Conservation (phyloP, 176 grass and related monocot species). For the Oryza meyeriana region DNA sequence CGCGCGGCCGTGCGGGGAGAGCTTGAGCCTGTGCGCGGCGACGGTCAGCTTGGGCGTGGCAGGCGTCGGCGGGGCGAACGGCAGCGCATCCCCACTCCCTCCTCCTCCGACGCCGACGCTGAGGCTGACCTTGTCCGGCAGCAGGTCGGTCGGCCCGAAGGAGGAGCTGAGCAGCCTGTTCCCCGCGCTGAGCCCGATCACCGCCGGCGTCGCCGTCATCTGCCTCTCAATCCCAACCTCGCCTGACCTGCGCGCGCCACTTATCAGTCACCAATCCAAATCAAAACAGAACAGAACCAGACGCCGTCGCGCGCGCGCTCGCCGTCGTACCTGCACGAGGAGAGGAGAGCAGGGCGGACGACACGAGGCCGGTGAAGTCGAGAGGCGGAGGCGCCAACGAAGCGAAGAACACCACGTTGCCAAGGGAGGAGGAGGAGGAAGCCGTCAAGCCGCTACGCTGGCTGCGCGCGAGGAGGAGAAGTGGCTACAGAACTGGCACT, state of each 20-base stretch:
- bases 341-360: too few species aligned
- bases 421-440: not conserved
- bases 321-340: not conserved
- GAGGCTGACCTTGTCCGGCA: conserved; percentile 35
- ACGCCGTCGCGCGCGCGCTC: not conserved
- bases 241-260: not conserved
- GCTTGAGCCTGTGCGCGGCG: conserved; percentile 40
- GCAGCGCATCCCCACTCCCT: conserved; percentile 3
- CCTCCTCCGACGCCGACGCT: not conserved
- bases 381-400: not conserved
- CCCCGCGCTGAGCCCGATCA: conserved; percentile 81
- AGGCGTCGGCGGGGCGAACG: conserved; percentile 27
- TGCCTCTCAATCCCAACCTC: not conserved
- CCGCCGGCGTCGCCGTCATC: conserved; percentile 71
- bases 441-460: conserved; percentile 14
- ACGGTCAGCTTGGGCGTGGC: conserved; percentile 47
- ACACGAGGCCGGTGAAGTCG: not conserved
- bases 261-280: not conserved
- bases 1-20: conserved; percentile 46
- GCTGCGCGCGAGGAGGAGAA: not conserved
- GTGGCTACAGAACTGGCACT: not conserved
- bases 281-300: too few species aligned
- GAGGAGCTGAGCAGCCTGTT: conserved; percentile 71
- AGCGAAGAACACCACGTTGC: not conserved
- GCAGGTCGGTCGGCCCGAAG: conserved; percentile 54